These are phyloP conservation scores for Candida anglica DNA, from an alignment of 805 yeast genomes.

Conservation along the genomic window DNA sequence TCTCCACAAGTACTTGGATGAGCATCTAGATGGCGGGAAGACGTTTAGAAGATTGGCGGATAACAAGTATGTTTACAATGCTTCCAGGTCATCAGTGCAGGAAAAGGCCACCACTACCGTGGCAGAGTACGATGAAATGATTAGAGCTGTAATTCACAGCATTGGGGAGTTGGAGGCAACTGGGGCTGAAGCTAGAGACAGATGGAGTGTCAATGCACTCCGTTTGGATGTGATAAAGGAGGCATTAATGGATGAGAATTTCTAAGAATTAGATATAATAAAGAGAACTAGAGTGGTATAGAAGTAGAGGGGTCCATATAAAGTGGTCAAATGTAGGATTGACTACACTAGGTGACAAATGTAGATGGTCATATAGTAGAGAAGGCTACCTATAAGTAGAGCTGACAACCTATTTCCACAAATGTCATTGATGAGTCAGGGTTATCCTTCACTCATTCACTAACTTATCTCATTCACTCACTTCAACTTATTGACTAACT, in stretches of 20 bases:
- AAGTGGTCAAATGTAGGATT: too few relatives aligned
- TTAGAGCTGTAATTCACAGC: slow-evolving; percentile 17
- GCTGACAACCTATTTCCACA: too few relatives aligned
- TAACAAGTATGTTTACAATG: slow-evolving; percentile 18
- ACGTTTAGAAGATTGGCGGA: slow-evolving; percentile 17
- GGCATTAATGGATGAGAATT: slow-evolving; percentile 8
- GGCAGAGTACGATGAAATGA: slow-evolving; percentile 30
- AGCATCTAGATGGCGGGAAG: slow-evolving; percentile 16
- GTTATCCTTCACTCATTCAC: too few relatives aligned
- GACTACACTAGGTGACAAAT: too few relatives aligned
- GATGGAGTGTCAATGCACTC: slow-evolving; percentile 32
- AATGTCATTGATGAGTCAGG: too few relatives aligned
- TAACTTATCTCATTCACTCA: too few relatives aligned
- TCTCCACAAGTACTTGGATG: slow-evolving; percentile 12
- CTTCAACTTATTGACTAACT: too few relatives aligned
- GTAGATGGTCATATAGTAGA: too few relatives aligned
- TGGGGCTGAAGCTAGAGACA: slow-evolving; percentile 27
- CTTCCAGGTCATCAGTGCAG: slow-evolving; percentile 15
- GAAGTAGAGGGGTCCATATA: too few relatives aligned
- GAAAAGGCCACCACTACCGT: slow-evolving; percentile 15
- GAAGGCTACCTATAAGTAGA: too few relatives aligned
- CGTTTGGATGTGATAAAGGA: slow-evolving; percentile 25
- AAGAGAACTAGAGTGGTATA: too few relatives aligned
- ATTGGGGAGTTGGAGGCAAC: slow-evolving; percentile 25
- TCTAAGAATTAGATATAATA: too few relatives aligned